Base-by-base conservation (phyloP, 768 basidiomycete species). In the Rhodotorula paludigena region DNA sequence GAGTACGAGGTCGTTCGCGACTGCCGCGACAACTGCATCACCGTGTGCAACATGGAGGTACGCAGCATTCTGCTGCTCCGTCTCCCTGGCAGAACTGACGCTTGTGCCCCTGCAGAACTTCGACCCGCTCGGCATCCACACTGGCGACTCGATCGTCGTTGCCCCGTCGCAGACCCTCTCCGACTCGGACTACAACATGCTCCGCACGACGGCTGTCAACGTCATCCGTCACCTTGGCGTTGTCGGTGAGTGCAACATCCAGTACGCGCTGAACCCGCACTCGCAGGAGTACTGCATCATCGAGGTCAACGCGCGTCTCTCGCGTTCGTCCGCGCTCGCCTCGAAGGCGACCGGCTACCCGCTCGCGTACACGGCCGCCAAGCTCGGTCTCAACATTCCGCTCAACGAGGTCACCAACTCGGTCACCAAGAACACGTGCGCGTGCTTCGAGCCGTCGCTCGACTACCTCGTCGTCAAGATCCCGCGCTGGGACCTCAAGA, bases 11-110 rank as follows among this genome's bases (percentile, higher is more conserved):
- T 99, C 57, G 94, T 98, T 18, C 84, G 94, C 66, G 94, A 99
- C 79, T 97, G 92, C 81, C 84, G 90, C 69, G 90, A 98, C 77
- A 99, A 99, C 78, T 98, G 94, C 77, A 98, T 98, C 81, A 94
- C 93, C 1, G 94, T 98, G 70, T 99, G 94, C 81, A 99, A 99
- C 82, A 99, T 99, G 94, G 94, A 99, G 89, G 93, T 92, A 55
- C 64, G 88, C 55, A 18, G 30, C 21, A 28, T 35, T 42, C n/a
- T 54, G 49, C 16, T 58, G 15, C 21, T 15, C 60, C 38, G 28
- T 62, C 21, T 30, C 14, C 41, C 64, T 38, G 45, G 39, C 44
- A n/a, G 28, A 41, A 62, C 41, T 58, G 30, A 63, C 53, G 10
- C 55, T 18, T 55, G 64, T 36, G 30, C 54, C 7, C 48, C 10